Conservation (phyloP, 805 yeast species). For the Sugiyamaella lignohabitans region DNA sequence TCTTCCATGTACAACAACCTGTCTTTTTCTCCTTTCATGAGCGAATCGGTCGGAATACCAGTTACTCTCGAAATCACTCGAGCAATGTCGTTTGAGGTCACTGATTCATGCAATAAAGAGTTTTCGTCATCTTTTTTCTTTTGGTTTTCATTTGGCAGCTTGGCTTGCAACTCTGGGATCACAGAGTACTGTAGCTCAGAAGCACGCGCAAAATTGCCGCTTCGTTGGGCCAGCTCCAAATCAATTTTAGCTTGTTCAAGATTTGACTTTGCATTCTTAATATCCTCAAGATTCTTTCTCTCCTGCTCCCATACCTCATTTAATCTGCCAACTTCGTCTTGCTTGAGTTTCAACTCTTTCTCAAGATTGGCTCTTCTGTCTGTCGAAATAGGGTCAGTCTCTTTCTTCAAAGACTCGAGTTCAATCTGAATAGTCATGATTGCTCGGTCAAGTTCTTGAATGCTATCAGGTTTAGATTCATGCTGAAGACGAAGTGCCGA, state of each 20-base stretch:
- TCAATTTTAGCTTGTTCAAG: conserved; percentile 80
- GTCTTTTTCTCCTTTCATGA: conserved; percentile 92
- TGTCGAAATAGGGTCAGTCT: conserved; percentile 74
- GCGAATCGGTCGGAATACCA: conserved; percentile 86
- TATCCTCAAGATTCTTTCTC: conserved; percentile 62
- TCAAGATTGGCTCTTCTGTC: conserved; percentile 76
- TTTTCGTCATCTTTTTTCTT: conserved; percentile 36
- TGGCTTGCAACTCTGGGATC: conserved; percentile 70
- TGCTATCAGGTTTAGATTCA: conserved; percentile 94
- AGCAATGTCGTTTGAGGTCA: conserved; percentile 90
- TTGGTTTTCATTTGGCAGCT: conserved; percentile 41
- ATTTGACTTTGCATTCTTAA: conserved; percentile 73
- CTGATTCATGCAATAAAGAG: conserved; percentile 75
- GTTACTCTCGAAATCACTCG: conserved; percentile 89
- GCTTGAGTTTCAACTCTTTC: conserved; percentile 54
- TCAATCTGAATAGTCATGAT: conserved; percentile 94
- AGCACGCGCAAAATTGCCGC: conserved; percentile 80
- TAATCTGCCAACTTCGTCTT: conserved; percentile 59
- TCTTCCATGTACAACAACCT: conserved; percentile 82
- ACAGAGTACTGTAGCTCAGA: conserved; percentile 82
- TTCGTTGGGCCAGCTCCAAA: conserved; percentile 74
- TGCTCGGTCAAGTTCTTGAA: conserved; percentile 78
- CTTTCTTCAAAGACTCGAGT: conserved; percentile 87
- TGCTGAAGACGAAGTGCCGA: conserved; percentile 91
- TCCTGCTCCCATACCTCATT: conserved; percentile 86